phyloP scores from a whole-genome alignment of 73 alveolate genomes.

The Effrenium voratum region DNA sequence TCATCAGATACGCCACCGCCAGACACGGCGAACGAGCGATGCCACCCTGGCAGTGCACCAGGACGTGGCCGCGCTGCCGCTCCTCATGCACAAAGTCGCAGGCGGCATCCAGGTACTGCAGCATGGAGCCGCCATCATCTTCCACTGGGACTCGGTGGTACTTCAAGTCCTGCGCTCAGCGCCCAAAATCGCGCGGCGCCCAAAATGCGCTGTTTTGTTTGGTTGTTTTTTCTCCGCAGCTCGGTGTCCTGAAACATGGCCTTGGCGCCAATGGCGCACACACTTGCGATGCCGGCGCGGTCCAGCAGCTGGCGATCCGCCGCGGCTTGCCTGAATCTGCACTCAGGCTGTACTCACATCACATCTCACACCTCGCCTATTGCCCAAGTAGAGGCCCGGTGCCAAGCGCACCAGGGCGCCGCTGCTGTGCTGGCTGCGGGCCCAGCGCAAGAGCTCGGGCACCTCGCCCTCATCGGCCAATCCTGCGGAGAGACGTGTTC shows the following conservation, averaged over 20 bases:
- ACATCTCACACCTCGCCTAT: not conserved
- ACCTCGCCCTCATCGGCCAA: no score
- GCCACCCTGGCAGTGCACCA: conserved; percentile 93
- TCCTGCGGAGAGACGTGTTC: no score
- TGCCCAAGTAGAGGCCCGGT: conserved; percentile 75
- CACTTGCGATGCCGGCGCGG: conserved; percentile 9
- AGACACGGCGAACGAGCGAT: conserved; percentile 69
- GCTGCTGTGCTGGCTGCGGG: not conserved
- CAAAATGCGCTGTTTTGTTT: not conserved
- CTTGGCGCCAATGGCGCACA: conserved; percentile 71
- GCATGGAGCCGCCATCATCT: conserved; percentile 87
- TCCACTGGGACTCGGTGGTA: conserved; percentile 53
- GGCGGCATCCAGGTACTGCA: not conserved
- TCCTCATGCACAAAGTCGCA: conserved; percentile 59
- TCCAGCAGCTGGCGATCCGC: conserved; percentile 19
- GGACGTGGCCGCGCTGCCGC: conserved; percentile 1
- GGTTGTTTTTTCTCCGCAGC: not conserved
- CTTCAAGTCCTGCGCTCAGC: conserved; percentile 8
- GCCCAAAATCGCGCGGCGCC: not conserved
- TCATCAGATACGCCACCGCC: conserved; percentile 60
- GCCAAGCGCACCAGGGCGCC: conserved; percentile 25
- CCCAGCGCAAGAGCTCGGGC: no score
- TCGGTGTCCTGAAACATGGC: not conserved
- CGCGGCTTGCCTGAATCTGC: conserved; percentile 26
- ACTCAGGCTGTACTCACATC: not conserved